A percentile compares a stretch with the other conserved stretches of the same genome.
phyloP scores from a whole-genome alignment of 139 green algal genomes.

The Desmodesmus armatus region DNA sequence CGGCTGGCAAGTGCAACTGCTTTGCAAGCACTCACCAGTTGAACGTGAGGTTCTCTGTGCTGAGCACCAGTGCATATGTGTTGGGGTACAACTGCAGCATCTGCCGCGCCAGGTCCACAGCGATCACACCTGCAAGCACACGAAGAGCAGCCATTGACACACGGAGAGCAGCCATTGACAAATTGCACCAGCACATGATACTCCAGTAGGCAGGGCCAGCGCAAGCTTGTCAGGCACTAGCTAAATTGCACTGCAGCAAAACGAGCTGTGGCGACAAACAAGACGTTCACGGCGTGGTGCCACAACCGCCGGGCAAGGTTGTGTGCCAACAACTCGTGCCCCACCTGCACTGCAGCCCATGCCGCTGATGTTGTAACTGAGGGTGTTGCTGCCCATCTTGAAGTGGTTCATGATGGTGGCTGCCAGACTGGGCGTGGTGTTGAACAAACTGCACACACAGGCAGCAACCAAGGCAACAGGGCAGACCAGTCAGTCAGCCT shows the following conservation, averaged over 20 bases:
- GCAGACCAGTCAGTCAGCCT: too few relatives aligned
- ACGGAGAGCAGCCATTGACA: background rate
- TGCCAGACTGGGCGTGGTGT: conserved; percentile 92
- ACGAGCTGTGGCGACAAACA: too few relatives aligned
- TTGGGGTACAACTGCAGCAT: conserved; percentile 84
- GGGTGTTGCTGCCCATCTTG: conserved; percentile 87
- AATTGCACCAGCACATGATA: background rate
- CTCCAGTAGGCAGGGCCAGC: background rate
- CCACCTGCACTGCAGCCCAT: conserved; percentile 80
- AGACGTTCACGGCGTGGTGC: too few relatives aligned
- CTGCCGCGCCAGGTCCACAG: conserved; percentile 89
- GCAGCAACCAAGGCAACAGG: too few relatives aligned
- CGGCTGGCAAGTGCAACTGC: too few relatives aligned
- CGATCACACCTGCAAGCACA: conserved; percentile 28
- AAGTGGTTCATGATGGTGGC: conserved; percentile 91
- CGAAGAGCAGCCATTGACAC: background rate
- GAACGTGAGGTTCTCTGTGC: conserved; percentile 97
- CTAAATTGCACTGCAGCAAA: too few relatives aligned
- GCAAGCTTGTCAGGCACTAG: background rate
- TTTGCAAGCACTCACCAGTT: conserved; percentile 61
- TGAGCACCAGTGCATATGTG: conserved; percentile 87
- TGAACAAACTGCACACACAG: conserved; percentile 97
- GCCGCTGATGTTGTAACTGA: conserved; percentile 94
- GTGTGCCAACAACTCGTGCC: too few relatives aligned
- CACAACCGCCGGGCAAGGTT: too few relatives aligned